Conservation (phyloP, 2,329 filamentous ascomycete species). For the Fusarium foetens region DNA sequence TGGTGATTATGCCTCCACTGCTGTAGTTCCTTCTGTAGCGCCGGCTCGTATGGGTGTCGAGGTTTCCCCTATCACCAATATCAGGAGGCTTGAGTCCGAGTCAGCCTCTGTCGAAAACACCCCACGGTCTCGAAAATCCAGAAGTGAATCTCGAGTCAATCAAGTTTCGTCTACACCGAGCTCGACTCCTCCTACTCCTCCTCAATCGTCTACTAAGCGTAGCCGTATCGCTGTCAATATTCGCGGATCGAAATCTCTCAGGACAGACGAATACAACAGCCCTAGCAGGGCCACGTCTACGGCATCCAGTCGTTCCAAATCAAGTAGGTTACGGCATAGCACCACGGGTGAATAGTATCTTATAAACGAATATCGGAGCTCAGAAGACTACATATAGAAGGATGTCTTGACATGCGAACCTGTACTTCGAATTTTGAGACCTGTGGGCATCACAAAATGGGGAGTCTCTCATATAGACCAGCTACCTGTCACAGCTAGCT, state of each 20-base stretch:
- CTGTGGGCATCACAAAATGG: background rate
- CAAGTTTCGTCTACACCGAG: background rate
- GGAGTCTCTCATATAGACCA: background rate
- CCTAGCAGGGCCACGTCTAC: background rate
- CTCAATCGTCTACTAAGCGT: constrained; percentile 5
- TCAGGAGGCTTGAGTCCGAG: constrained; percentile 16
- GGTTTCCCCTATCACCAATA: constrained; percentile 1
- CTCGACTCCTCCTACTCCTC: background rate
- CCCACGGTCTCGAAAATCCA: constrained; percentile 1
- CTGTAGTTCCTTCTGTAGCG: background rate
- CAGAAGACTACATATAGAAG: background rate
- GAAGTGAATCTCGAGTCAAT: constrained; percentile 5
- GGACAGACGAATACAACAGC: background rate
- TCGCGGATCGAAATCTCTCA: constrained; percentile 17
- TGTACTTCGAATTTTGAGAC: background rate
- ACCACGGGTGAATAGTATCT: constrained; percentile 1
- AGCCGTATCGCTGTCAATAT: constrained; percentile 17
- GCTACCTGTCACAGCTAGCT: background rate
- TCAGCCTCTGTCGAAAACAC: background rate
- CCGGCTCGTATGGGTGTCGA: constrained; percentile 21
- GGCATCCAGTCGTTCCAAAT: background rate
- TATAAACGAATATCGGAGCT: background rate
- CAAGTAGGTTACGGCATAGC: constrained; percentile 28
- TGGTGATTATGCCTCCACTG: background rate
- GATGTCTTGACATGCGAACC: background rate